Conservation (phyloP, 2,329 filamentous ascomycete genomes). For the Xylaria sp. region DNA sequence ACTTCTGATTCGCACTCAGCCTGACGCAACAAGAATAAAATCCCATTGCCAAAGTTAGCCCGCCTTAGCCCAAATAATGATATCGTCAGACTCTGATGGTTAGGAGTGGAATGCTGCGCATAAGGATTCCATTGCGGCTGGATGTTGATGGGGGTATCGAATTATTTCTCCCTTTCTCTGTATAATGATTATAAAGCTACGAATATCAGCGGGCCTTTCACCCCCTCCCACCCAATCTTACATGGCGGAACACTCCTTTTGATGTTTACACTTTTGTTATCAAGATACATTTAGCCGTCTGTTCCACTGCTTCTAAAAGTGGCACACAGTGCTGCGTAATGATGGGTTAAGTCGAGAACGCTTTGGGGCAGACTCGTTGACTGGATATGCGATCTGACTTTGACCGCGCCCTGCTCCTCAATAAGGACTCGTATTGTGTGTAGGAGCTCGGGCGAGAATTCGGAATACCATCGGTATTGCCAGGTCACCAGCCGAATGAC, state of each 20-base stretch:
- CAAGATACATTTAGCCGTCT: conserved; percentile 66
- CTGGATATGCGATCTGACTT: conserved; percentile 96
- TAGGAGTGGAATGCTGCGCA: not conserved
- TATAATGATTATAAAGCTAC: conserved; percentile 16
- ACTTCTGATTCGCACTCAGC: too few relatives aligned
- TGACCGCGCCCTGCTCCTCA: conserved; percentile 96
- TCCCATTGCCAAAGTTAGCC: too few relatives aligned
- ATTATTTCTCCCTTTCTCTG: conserved; percentile 11
- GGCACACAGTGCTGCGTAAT: conserved; percentile 93
- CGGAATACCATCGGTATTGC: conserved; percentile 99
- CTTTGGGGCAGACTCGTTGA: conserved; percentile 92
- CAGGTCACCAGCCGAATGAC: conserved; percentile 92
- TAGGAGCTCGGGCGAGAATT: conserved; percentile 93
- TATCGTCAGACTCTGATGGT: too few relatives aligned
- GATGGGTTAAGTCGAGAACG: conserved; percentile 91
- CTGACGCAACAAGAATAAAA: too few relatives aligned
- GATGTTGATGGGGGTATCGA: conserved; percentile 24
- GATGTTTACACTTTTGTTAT: not conserved
- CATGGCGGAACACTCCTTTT: not conserved
- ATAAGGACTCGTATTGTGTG: conserved; percentile 90
- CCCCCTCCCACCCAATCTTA: not conserved
- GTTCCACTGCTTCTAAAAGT: conserved; percentile 94
- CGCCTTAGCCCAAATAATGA: too few relatives aligned
- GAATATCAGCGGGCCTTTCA: conserved; percentile 7
- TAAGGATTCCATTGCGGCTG: not conserved